A percentile compares a stretch with the other conserved stretches of the same genome.
Conservation (phyloP, 2,329 filamentous ascomycete genomes). For the Nannizziopsis arthrosporioides region DNA sequence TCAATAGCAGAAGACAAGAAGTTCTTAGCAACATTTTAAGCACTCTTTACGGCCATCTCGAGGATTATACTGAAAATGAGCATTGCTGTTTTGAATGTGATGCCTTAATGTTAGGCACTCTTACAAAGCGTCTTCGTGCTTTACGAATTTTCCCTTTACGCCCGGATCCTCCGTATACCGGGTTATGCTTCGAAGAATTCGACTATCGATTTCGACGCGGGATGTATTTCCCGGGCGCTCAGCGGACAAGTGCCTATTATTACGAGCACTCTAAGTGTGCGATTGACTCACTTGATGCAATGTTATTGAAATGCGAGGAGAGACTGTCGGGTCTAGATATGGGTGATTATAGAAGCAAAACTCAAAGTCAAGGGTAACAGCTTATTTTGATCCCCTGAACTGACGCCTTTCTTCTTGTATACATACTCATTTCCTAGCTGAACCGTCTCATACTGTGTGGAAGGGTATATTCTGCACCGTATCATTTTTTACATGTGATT, state of each 20-base stretch:
- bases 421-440: too few relatives aligned
- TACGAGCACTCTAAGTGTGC: constrained; percentile 16
- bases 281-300: constrained; percentile 14
- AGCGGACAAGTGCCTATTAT: constrained; percentile 16
- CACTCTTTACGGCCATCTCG: constrained; percentile 13
- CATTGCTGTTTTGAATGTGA: constrained; percentile 18
- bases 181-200: constrained; percentile 16
- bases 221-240: constrained; percentile 16
- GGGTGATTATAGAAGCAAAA: constrained; percentile 10
- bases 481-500: too few relatives aligned
- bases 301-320: constrained; percentile 13
- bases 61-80: constrained; percentile 16
- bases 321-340: constrained; percentile 13
- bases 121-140: constrained; percentile 14
- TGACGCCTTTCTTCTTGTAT: too few relatives aligned
- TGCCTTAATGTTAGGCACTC: constrained; percentile 14
- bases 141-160: constrained; percentile 14
- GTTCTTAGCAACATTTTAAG: constrained; percentile 11
- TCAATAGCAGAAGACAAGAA: constrained; percentile 13
- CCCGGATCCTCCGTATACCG: constrained; percentile 14
- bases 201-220: constrained; percentile 14
- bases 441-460: too few relatives aligned
- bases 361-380: background rate
- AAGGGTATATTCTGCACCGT: too few relatives aligned
- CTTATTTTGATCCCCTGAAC: background rate